These are phyloP conservation scores for Podila epigama DNA, from an alignment of 192 early-diverging fungal species.

Conservation along the genomic window DNA sequence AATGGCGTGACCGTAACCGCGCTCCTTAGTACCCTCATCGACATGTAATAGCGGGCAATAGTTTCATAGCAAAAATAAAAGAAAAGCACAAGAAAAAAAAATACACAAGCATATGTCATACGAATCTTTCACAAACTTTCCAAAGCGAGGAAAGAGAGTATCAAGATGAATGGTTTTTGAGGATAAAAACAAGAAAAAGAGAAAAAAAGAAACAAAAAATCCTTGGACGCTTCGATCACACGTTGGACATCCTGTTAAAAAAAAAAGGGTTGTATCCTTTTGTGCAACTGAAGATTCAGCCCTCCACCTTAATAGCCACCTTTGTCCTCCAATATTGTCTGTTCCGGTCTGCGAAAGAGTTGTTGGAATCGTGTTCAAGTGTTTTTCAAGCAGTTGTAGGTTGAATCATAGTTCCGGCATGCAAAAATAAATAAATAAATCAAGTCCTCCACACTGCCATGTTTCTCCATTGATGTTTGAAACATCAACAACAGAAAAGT, in stretches of 20 bases:
- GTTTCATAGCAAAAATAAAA: not conserved
- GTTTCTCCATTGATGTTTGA: not conserved
- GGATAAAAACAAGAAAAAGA: too few relatives aligned
- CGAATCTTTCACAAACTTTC: constrained; percentile 44
- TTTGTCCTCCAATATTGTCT: too few relatives aligned
- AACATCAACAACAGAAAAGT: too few relatives aligned
- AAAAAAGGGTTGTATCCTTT: too few relatives aligned
- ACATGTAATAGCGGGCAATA: constrained; percentile 56
- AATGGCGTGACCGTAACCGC: constrained; percentile 97
- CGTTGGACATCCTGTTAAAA: too few relatives aligned
- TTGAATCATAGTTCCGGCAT: not conserved
- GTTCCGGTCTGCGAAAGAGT: too few relatives aligned
- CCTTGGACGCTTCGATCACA: too few relatives aligned
- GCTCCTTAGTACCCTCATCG: constrained; percentile 98
- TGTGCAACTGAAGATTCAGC: too few relatives aligned
- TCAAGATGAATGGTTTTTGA: not conserved
- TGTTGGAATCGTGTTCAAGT: too few relatives aligned
- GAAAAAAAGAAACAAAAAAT: not conserved
- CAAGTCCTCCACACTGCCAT: not conserved
- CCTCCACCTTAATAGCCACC: too few relatives aligned
- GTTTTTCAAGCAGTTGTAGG: not conserved
- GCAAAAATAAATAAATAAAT: not conserved
- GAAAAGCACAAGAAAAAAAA: constrained; percentile 6
- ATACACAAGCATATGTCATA: constrained; percentile 44
- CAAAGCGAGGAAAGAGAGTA: constrained; percentile 44